Conservation (phyloP, 148 eudicot species). For the Cornus florida region DNA sequence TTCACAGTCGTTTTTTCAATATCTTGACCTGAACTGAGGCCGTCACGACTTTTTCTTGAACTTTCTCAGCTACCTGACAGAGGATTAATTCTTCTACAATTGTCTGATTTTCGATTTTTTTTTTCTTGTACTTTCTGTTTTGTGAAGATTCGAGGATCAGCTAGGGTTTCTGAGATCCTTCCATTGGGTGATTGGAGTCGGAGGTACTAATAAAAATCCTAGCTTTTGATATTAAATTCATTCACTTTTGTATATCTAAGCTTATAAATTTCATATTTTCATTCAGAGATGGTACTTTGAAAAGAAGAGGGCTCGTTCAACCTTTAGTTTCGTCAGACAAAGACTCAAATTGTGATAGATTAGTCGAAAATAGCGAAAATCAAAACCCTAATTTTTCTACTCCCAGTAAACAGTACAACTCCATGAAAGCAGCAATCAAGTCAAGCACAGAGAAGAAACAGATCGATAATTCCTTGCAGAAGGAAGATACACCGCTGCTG, state of each 20-base stretch:
- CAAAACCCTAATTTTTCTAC: constrained; percentile 69
- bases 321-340: constrained; percentile 19
- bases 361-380: constrained; percentile 61
- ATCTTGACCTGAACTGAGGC: not conserved
- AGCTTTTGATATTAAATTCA: not conserved
- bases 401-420: constrained; percentile 33
- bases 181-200: constrained; percentile 56
- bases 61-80: not conserved
- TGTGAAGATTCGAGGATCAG: constrained; percentile 57
- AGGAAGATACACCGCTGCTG: constrained; percentile 40
- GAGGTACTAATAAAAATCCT: constrained; percentile 30
- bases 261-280: not conserved
- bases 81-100: not conserved
- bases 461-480: constrained; percentile 19
- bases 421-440: constrained; percentile 45
- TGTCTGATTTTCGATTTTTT: not conserved
- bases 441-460: constrained; percentile 53
- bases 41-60: not conserved
- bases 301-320: constrained; percentile 56
- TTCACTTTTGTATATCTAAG: not conserved
- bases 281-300: constrained; percentile 61
- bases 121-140: not conserved
- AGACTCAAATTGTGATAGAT: constrained; percentile 15
- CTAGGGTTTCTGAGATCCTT: constrained; percentile 53
- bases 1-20: not conserved